phyloP scores from a whole-genome alignment of 164 flowering plant species.

The Protea cynaroides region DNA sequence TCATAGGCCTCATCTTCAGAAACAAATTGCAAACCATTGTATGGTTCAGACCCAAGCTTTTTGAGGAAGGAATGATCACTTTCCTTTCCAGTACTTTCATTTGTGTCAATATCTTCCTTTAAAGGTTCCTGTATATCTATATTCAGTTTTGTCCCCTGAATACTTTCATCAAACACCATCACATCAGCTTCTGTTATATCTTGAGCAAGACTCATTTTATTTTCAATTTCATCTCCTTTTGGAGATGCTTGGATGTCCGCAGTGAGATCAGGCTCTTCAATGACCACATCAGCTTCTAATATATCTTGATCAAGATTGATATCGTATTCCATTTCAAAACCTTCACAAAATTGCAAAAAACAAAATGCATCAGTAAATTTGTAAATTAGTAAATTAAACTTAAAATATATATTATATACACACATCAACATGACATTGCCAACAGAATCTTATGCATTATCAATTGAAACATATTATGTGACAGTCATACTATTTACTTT shows the following conservation, averaged over 20 bases:
- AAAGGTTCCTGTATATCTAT: neutral
- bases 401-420: neutral
- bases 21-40: constrained; percentile 15
- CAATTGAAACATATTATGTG: too few species aligned
- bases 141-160: neutral
- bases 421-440: neutral
- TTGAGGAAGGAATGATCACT: neutral
- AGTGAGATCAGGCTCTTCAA: constrained; percentile 5
- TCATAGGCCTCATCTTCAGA: constrained; percentile 17
- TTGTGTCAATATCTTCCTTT: neutral
- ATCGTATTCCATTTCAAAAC: constrained; percentile 7
- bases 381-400: neutral
- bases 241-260: neutral
- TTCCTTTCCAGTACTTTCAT: constrained; percentile 11
- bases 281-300: constrained; percentile 1
- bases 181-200: neutral
- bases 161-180: neutral
- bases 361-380: neutral
- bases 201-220: neutral
- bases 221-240: constrained; percentile 1
- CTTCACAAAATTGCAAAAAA: neutral
- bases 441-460: too few species aligned
- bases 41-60: constrained; percentile 12
- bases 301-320: constrained; percentile 5
- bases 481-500: too few species aligned